Evolutionary conservation across 345 rosid genomes (phyloP), one percentile per base, ranked within the genome.

Genomic region (Combretum micranthum): DNA sequence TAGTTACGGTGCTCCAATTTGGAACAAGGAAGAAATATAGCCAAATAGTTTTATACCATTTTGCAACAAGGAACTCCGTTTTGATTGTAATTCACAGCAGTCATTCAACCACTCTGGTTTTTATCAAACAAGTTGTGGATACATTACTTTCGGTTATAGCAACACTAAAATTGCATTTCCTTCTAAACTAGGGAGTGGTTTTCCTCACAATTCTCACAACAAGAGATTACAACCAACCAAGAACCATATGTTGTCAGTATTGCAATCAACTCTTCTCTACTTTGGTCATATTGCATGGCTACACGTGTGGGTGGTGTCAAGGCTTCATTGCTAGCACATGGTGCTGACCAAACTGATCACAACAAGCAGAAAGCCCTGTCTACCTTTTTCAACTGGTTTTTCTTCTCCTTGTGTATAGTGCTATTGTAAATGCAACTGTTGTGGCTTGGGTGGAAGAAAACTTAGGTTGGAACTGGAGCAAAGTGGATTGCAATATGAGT

Each of bases 381-480:
- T 3, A 47, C 74, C 11, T 86, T 72, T 67, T 83, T 83, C 79
- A 81, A 69, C 55, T 83, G 87, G 87, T 81, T 66, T 55, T 81
- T 65, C 67, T 81, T 83, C 61, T 69, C 84, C 15, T 37, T 83
- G 0, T 75, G 80, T 46, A 42, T 63, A 0, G 90, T 13, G 84
- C 84, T 44, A 48, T 81, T 18, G 15, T 83, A 15, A 68, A 82
- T 0, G 74, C 69, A 0, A 83, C 87, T 1, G n/a, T 79, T 15
- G 75, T 83, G 81, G 75, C 77, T 20, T 83, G 94, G 94, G 72
- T 79, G 12, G 71, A 77, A 62, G 90, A 86, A 50, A 79, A 79
- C 64, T 56, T 53, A 53, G 95, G 86, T 1, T 86, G 84, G 84
- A 68, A 75, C 13, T 55, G 67, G 51, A 22, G 6, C 0, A n/a